A percentile compares a stretch with the other conserved stretches of the same genome.
phyloP scores from a whole-genome alignment of 495 filamentous ascomycete genomes.

The Aspergillus incahuasiensis region DNA sequence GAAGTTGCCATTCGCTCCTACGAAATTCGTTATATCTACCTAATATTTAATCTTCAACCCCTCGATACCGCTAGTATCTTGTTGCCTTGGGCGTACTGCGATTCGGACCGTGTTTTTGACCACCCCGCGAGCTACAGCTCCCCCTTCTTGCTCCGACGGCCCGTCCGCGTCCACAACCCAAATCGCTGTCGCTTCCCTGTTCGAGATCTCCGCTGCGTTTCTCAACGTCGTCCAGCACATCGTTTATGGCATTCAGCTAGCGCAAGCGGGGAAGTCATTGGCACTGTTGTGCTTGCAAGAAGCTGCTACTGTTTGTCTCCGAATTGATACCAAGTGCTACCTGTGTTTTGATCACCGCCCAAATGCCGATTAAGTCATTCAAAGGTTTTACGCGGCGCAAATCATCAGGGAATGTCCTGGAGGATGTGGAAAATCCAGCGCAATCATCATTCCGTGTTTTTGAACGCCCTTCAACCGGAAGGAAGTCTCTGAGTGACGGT shows the following conservation, averaged over 20 bases:
- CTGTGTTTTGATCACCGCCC: constrained; percentile 12
- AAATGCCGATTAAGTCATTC: constrained; percentile 67
- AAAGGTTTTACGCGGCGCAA: constrained; percentile 63
- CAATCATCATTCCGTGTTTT: constrained; percentile 57
- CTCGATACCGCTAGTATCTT: constrained; percentile 11
- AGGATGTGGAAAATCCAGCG: constrained; percentile 47
- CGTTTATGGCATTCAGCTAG: constrained; percentile 18
- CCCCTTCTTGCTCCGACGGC: constrained; percentile 9
- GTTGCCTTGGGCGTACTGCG: constrained; percentile 12
- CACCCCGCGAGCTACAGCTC: constrained; percentile 12
- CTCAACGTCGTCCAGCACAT: constrained; percentile 5
- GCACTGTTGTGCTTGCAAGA: constrained; percentile 6
- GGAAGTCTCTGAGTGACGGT: constrained; percentile 48
- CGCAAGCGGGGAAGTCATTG: constrained; percentile 9
- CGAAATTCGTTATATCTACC: background rate
- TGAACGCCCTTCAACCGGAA: constrained; percentile 45
- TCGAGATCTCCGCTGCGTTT: constrained; percentile 13
- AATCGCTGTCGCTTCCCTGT: background rate
- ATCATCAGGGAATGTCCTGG: constrained; percentile 60
- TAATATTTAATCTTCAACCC: constrained; percentile 16
- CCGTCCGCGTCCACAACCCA: background rate
- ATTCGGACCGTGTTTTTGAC: constrained; percentile 17
- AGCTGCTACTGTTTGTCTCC: constrained; percentile 10
- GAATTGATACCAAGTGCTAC: constrained; percentile 16
- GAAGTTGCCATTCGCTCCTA: background rate